Base-by-base conservation (phyloP, 2,329 filamentous ascomycete species). In the Venturia asperata region DNA sequence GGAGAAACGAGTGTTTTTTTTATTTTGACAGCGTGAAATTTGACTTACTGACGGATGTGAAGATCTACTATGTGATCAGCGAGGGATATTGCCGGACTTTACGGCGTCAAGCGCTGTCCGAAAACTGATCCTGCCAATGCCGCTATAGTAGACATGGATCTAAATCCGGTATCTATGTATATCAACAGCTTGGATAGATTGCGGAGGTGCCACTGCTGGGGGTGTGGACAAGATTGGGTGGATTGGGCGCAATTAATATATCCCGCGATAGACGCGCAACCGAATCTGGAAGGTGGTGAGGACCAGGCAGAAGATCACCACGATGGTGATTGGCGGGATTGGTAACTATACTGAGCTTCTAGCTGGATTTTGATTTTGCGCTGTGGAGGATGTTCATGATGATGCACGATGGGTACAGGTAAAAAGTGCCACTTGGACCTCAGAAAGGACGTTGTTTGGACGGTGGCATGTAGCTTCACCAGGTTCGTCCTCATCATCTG, bases 401-500 rank as follows among this genome's bases (percentile, higher is more conserved):
- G 1, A n/a, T 49, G 10, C 7, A 47, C n/a, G 7, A 24, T 47
- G 19, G 45, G 27, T 55, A 19, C 17, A 9, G 37, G 37, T n/a
- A n/a, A 58, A 10, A 21, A 37, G 5, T 34, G 24, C 11, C 13
- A 37, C 49, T 11, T 6, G 1, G 15, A 34, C 24, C 30, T 56
- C 24, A 15, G 49, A 5, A 5, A 27, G n/a, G 21, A 2, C 17
- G 11, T 17, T 13, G 15, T 27, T 52, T 13, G 37, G 2, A n/a
- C 3, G 15, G 19, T 17, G 17, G 39, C 15, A 61, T 61, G 37
- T 64, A 64, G 52, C 24, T 49, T 39, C 24, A 47, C 49, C 30
- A 61, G 63, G 49, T 43, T 64, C 30, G 30, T 37, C 63, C 63
- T 56, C 30, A 64, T 63, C 47, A 39, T 63, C 61, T 21, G 19